phyloP scores from a whole-genome alignment of 176 grass and related monocot species.

The Ampelocalamus luodianensis region DNA sequence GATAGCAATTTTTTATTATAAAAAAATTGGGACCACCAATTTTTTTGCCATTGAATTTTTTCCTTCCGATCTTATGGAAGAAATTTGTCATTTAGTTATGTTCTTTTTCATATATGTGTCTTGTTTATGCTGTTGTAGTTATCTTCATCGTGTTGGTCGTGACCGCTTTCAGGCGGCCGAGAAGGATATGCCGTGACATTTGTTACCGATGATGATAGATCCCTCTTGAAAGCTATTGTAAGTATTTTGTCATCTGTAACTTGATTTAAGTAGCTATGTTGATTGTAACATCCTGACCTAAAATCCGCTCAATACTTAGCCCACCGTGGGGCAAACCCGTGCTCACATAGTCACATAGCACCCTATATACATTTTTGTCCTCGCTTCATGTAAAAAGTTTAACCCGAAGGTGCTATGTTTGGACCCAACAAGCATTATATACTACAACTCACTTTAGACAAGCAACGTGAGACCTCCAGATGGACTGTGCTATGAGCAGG shows the following conservation, averaged over 20 bases:
- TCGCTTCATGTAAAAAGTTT: too few species aligned
- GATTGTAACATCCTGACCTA: too few species aligned
- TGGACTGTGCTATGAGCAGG: too few species aligned
- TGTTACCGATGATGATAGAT: conserved; percentile 97
- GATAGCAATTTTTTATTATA: not conserved
- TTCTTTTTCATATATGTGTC: not conserved
- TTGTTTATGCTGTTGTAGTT: conserved; percentile 55
- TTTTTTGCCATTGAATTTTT: not conserved
- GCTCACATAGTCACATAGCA: too few species aligned
- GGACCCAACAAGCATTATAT: too few species aligned
- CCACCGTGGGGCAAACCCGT: too few species aligned
- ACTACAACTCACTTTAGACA: too few species aligned
- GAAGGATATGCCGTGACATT: conserved; percentile 98
- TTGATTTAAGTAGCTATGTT: not conserved
- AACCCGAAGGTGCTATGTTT: too few species aligned
- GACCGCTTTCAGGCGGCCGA: conserved; percentile 87
- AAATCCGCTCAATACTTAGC: too few species aligned
- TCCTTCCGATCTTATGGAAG: not conserved
- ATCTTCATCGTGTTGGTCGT: conserved; percentile 94
- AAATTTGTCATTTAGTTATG: conserved; percentile 4
- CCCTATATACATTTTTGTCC: too few species aligned
- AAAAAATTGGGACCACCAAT: not conserved
- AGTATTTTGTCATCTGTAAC: conserved; percentile 32
- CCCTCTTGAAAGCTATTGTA: conserved; percentile 93
- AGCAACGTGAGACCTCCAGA: too few species aligned